Evolutionary conservation across 495 filamentous ascomycete genomes (phyloP).

Genomic region (Aspergillus cristatus): DNA sequence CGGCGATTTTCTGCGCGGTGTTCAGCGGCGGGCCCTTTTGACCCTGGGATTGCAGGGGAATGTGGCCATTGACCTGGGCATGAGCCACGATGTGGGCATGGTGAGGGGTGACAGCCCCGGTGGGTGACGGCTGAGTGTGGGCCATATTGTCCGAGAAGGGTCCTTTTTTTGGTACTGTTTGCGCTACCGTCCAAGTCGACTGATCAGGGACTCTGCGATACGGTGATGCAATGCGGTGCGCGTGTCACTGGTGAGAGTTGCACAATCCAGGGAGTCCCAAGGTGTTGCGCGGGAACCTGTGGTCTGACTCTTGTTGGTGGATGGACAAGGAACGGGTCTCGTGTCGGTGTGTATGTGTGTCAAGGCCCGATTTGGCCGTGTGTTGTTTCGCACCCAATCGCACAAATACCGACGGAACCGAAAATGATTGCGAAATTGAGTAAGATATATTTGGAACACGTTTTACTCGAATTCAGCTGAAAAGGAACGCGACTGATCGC

Average conservation of each 20-base stretch:
- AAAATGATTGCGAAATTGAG: too few species aligned
- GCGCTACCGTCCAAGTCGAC: conserved; percentile 3
- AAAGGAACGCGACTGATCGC: too few species aligned
- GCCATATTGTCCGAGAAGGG: conserved; percentile 23
- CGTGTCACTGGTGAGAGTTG: conserved; percentile 10
- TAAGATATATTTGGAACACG: too few species aligned
- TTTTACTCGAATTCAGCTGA: too few species aligned
- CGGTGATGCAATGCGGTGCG: conserved; percentile 28
- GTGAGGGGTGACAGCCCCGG: conserved; percentile 37
- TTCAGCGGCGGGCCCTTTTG: conserved; percentile 41
- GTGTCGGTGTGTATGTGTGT: neutral
- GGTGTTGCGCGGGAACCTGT: conserved; percentile 6
- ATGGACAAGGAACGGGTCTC: neutral
- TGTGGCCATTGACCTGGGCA: conserved; percentile 43
- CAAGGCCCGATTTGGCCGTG: too few species aligned
- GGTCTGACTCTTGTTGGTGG: conserved; percentile 2
- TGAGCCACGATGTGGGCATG: conserved; percentile 41
- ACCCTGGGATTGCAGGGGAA: conserved; percentile 44
- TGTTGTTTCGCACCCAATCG: too few species aligned
- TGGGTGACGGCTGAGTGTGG: conserved; percentile 46
- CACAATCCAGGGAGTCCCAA: conserved; percentile 12
- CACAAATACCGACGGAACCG: too few species aligned
- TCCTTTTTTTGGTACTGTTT: conserved; percentile 1
- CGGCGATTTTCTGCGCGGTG: conserved; percentile 50
- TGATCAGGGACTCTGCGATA: conserved; percentile 26